A percentile compares a stretch with the other conserved stretches of the same genome.
Evolutionary conservation across 306 rosid species (phyloP).

Genomic region (Vigna angularis): DNA sequence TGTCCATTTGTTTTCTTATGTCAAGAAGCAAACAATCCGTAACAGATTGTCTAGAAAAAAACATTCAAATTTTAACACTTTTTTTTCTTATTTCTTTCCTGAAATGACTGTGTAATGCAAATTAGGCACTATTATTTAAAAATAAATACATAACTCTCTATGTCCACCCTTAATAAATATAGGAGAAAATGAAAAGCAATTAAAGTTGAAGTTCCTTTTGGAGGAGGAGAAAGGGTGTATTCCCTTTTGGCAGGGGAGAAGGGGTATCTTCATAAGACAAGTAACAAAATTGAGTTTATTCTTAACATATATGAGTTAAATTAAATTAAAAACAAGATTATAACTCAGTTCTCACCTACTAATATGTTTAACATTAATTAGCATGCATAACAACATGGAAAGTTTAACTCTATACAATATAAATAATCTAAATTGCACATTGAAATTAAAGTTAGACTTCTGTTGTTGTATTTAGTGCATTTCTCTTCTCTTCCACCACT

Average conservation of each 20-base stretch:
- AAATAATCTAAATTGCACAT: background rate
- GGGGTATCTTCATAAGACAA: constrained; percentile 15
- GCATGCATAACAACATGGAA: background rate
- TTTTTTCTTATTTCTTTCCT: background rate
- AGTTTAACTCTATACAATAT: background rate
- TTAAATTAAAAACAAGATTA: background rate
- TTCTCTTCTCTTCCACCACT: too few relatives aligned
- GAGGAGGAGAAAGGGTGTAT: constrained; percentile 22
- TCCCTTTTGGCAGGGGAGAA: constrained; percentile 37
- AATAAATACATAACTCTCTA: background rate
- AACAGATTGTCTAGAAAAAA: background rate
- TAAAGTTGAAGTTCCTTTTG: constrained; percentile 36
- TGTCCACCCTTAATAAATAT: constrained; percentile 4
- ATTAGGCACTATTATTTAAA: background rate
- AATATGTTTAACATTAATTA: constrained; percentile 8
- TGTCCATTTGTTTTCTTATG: too few relatives aligned
- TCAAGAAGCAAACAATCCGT: too few relatives aligned
- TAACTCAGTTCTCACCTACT: background rate
- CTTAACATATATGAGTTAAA: background rate
- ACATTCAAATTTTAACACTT: background rate
- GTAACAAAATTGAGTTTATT: background rate
- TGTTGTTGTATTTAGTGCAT: background rate
- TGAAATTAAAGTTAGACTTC: background rate
- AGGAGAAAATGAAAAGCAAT: background rate
- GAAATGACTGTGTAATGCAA: background rate